These are phyloP conservation scores for Beauveria asiatica DNA, from an alignment of 2,329 filamentous ascomycete genomes.

Conservation along the genomic window DNA sequence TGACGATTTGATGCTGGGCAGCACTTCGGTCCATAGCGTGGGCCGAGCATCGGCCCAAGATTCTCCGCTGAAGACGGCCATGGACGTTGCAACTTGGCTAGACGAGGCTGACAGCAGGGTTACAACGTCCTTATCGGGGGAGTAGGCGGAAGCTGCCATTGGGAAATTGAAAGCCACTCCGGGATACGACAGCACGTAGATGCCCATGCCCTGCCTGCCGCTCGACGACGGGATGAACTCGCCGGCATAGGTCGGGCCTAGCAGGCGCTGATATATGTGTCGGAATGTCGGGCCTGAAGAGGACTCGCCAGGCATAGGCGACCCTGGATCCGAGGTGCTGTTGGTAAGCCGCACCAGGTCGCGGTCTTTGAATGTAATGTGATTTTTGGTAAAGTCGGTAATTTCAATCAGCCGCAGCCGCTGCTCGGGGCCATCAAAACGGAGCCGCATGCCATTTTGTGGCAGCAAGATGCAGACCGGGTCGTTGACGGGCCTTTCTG, in stretches of 20 bases:
- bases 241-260: slow-evolving; percentile 88
- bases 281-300: slow-evolving; percentile 64
- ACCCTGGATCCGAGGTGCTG: slow-evolving; percentile 23
- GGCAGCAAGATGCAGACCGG: slow-evolving; percentile 71
- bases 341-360: slow-evolving; percentile 63
- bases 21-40: slow-evolving; percentile 64
- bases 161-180: slow-evolving; percentile 91
- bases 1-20: slow-evolving; percentile 66
- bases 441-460: slow-evolving; percentile 77
- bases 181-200: slow-evolving; percentile 88
- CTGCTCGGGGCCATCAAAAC: slow-evolving; percentile 91
- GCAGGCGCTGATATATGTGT: slow-evolving; percentile 86
- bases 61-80: slow-evolving; percentile 84
- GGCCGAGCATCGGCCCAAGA: slow-evolving; percentile 82
- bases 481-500: slow-evolving; percentile 62
- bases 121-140: slow-evolving; percentile 71
- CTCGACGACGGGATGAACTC: slow-evolving; percentile 67
- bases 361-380: slow-evolving; percentile 70
- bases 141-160: slow-evolving; percentile 65
- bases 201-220: slow-evolving; percentile 50
- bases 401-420: slow-evolving; percentile 85
- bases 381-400: slow-evolving; percentile 77
- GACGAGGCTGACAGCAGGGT: slow-evolving; percentile 72
- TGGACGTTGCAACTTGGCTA: slow-evolving; percentile 68
- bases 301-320: slow-evolving; percentile 25